Base-by-base conservation (phyloP, 2,329 filamentous ascomycete genomes). In the Fusarium sacchari region DNA sequence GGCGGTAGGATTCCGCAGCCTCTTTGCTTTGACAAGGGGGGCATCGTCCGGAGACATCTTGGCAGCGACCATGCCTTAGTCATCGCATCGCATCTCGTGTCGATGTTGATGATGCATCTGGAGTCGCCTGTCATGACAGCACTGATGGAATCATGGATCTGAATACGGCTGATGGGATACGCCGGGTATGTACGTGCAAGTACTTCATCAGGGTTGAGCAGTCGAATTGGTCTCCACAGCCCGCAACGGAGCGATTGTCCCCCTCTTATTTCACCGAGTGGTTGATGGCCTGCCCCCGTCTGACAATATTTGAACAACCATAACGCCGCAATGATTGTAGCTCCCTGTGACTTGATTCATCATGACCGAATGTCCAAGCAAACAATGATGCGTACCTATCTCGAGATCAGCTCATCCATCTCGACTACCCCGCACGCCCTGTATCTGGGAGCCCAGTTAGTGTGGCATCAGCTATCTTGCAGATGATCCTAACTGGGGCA, bases 1-100 rank as follows among this genome's bases (percentile, higher is more conserved):
- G 76, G 75, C 72, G 76, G 76, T 64, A 78, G 74, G 70, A 73
- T 78, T 78, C 76, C 76, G 76, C 76, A 77, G 75, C 76, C 72
- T 74, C 64, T 71, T 55, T 56, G 59, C 64, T 71, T 55, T 56
- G 59, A 72, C 71, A 77, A 68, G 75, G 75, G 64, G n/a, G 28
- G 6, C 40, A 40, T 47, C 15, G 40, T 47, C 50, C 56, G 59
- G 68, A 60, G 71, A 50, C 55, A 22, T 34, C 56, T 59, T 37
- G 32, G 30, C 42, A 59, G 13, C 8, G 47, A 62, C 44, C 24
- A 24, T 42, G n/a, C 56, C 50, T 53, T 62, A 42, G 63, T 61
- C 43, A 60, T 60, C 53, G 18, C 18, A 36, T 61, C 24, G n/a
- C n/a, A n/a, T 30, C 24, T 43, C 32, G 30, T 20, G 20, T 30